These are phyloP conservation scores for Oryza officinalis DNA, from an alignment of 176 grass and related monocot species.

Conservation along the genomic window DNA sequence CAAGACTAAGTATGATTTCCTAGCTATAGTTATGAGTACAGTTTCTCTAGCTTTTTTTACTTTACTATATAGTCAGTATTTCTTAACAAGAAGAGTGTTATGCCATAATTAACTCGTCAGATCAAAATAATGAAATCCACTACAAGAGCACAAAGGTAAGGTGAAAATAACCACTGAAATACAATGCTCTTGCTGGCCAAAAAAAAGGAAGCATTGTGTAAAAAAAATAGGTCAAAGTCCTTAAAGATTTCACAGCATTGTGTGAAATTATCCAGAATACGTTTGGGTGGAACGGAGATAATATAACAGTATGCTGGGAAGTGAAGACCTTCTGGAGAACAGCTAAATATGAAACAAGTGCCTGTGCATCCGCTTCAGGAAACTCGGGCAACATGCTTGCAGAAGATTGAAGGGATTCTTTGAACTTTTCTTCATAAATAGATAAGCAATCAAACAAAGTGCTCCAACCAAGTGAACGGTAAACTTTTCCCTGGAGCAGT, in stretches of 20 bases:
- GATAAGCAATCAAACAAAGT: conserved; percentile 96
- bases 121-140: background rate
- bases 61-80: background rate
- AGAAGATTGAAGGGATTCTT: conserved; percentile 83
- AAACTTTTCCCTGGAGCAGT: conserved; percentile 84
- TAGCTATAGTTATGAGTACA: background rate
- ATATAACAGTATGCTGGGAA: conserved; percentile 20
- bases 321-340: conserved; percentile 81
- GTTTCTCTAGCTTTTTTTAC: conserved; percentile 20
- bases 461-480: conserved; percentile 87
- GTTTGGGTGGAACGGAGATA: background rate
- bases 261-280: background rate
- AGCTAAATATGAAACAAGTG: conserved; percentile 89
- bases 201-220: conserved; percentile 4
- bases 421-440: conserved; percentile 93
- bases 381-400: conserved; percentile 79
- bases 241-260: background rate
- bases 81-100: conserved; percentile 2
- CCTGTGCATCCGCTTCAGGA: conserved; percentile 85
- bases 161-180: background rate
- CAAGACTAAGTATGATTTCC: conserved; percentile 11
- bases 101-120: background rate
- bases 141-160: background rate
- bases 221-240: conserved; percentile 23
- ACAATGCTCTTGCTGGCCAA: background rate